phyloP scores from a whole-genome alignment of 306 rosid species.

The Trifolium subterraneum region DNA sequence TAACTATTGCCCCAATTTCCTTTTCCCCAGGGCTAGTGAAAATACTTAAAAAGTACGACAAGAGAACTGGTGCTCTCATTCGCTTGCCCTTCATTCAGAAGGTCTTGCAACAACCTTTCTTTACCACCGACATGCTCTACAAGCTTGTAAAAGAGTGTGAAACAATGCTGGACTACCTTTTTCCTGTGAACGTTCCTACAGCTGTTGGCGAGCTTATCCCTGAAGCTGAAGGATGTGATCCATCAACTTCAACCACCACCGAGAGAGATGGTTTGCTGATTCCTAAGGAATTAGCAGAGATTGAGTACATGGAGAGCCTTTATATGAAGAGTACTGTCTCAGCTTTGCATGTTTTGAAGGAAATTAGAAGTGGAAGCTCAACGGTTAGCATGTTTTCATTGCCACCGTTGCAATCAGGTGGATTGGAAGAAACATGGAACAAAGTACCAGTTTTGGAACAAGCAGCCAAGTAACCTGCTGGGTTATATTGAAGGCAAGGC shows the following conservation, averaged over 20 bases:
- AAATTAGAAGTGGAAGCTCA: constrained; percentile 89
- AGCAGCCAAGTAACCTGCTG: constrained; percentile 65
- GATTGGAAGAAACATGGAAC: constrained; percentile 69
- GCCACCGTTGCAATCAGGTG: constrained; percentile 77
- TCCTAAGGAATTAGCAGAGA: constrained; percentile 78
- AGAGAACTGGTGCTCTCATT: constrained; percentile 95
- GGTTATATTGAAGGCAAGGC: constrained; percentile 38
- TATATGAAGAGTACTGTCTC: constrained; percentile 84
- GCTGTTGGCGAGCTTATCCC: constrained; percentile 53
- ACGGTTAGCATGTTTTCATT: constrained; percentile 83
- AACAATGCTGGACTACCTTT: constrained; percentile 78
- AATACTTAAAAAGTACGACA: constrained; percentile 96
- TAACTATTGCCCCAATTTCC: constrained; percentile 24
- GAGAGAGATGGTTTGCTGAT: constrained; percentile 53
- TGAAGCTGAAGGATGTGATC: constrained; percentile 56
- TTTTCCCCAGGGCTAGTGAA: constrained; percentile 77
- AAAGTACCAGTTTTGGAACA: constrained; percentile 70
- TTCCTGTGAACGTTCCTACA: constrained; percentile 57
- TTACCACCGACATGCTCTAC: constrained; percentile 87
- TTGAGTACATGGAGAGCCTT: constrained; percentile 83
- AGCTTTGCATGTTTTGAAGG: constrained; percentile 82
- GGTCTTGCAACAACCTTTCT: constrained; percentile 95
- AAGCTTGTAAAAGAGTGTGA: constrained; percentile 98
- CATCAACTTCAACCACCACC: constrained; percentile 63
- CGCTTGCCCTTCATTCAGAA: constrained; percentile 96